Evolutionary conservation across 805 yeast species (phyloP), one percentile per base, ranked within the genome.

Genomic region (Jamesozyma spencerorum): DNA sequence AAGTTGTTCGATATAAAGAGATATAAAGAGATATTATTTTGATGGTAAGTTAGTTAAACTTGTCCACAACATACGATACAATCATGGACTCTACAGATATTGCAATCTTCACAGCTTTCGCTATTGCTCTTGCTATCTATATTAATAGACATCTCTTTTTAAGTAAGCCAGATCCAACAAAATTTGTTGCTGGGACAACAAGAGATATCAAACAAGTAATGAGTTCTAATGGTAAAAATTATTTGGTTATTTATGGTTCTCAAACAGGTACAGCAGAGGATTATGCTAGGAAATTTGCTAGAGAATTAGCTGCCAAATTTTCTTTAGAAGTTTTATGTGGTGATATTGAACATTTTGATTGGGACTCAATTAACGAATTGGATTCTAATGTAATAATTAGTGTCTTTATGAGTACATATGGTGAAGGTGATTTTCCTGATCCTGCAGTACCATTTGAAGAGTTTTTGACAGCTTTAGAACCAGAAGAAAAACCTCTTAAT

Each of bases 181-280:
- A n/a, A n/a, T 28, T 12, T 28, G 5, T 5, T 3, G 65, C 71
- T 8, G 65, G 64, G 26, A 10, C 6, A 17, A 68, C 78, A 11
- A 68, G 86, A 55, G 79, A 79, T 55, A 63, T 83, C 33, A 67
- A 72, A 7, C 75, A 74, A 41, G 75, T 74, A 2, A 60, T 88
- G 49, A 67, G 68, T 39, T 66, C 67, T 33, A 77, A 79, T 53
- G 71, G 74, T 46, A 88, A 90, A 63, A 81, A 82, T 49, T 81
- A 82, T 26, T 66, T 87, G 31, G 81, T 92, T 2, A 73, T 92
- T 46, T 92, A 74, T 60, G 97, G 95, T 14, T 90, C 97, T 10
- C 98, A 92, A 65, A 92, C 98, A 5, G 98, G 98, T 48, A 92
- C 98, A 13, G 95, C 97, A 35, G 98, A 92, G 65, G 98, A 92